phyloP scores from a whole-genome alignment of 129 eudicot genomes.

The Heracleum sosnowskyi region DNA sequence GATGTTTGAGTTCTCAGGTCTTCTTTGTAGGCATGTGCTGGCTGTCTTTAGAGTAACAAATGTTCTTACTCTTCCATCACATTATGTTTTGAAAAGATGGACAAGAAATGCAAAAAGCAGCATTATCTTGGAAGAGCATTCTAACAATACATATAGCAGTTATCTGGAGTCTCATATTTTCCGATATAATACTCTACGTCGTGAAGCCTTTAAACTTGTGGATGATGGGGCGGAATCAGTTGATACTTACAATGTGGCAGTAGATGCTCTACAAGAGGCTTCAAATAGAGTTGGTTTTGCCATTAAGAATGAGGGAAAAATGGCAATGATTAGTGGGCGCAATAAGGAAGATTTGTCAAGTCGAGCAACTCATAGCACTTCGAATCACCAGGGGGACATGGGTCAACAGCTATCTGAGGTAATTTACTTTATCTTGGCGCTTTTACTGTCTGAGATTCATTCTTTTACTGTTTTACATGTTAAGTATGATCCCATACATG shows the following conservation, averaged over 20 bases:
- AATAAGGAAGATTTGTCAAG: conserved; percentile 26
- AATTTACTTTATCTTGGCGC: conserved; percentile 5
- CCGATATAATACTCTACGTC: conserved; percentile 49
- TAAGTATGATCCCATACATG: background rate
- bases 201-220: conserved; percentile 46
- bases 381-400: conserved; percentile 21
- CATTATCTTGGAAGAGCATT: conserved; percentile 43
- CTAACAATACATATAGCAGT: conserved; percentile 25
- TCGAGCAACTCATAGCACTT: conserved; percentile 10
- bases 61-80: conserved; percentile 55
- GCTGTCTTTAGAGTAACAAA: conserved; percentile 65
- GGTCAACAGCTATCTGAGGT: conserved; percentile 42
- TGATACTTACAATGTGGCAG: conserved; percentile 41
- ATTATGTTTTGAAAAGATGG: conserved; percentile 48
- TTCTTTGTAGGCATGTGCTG: conserved; percentile 54
- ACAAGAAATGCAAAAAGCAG: conserved; percentile 54
- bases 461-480: background rate
- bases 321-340: conserved; percentile 26
- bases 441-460: background rate
- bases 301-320: conserved; percentile 34
- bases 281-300: conserved; percentile 38
- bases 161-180: conserved; percentile 43
- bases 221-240: conserved; percentile 59
- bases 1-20: conserved; percentile 62
- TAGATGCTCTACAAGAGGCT: conserved; percentile 53